Percentiles rank a stretch among this genome's conserved stretches.
Evolutionary conservation across 306 rosid species (phyloP).

Genomic region (Purshia tridentata): DNA sequence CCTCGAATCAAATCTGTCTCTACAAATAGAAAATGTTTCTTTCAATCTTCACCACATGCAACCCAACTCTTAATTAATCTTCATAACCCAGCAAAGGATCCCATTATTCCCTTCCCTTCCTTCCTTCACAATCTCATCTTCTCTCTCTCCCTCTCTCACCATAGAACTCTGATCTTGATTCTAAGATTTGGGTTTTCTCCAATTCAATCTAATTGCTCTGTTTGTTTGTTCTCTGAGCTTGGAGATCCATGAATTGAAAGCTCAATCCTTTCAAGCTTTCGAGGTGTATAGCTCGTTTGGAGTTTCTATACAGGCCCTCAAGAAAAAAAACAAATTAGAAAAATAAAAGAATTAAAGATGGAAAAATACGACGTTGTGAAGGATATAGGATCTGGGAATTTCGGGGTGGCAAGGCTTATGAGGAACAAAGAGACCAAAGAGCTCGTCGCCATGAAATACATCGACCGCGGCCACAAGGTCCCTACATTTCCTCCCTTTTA

Average conservation of each 20-base stretch:
- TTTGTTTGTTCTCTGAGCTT: neutral
- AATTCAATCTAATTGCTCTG: neutral
- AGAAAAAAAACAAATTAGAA: neutral
- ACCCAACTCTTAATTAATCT: neutral
- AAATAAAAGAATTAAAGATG: conserved; percentile 30
- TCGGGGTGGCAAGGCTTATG: conserved; percentile 85
- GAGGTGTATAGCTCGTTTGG: neutral
- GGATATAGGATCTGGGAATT: conserved; percentile 86
- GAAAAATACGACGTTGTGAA: conserved; percentile 77
- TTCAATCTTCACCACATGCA: conserved; percentile 24
- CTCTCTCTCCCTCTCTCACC: neutral
- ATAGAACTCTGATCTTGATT: conserved; percentile 7
- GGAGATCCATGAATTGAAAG: conserved; percentile 21
- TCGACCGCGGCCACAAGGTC: conserved; percentile 70
- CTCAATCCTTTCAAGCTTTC: neutral
- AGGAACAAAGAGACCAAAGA: conserved; percentile 67
- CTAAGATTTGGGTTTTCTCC: neutral
- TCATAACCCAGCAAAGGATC: conserved; percentile 1
- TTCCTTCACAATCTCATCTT: neutral
- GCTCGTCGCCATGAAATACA: conserved; percentile 84
- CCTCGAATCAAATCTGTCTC: conserved; percentile 2
- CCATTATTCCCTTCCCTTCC: neutral
- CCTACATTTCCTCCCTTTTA: neutral
- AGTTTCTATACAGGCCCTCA: neutral
- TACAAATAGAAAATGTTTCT: conserved; percentile 3